Evolutionary conservation across 768 basidiomycete genomes (phyloP).

Genomic region (Tylopilus subfusipes): DNA sequence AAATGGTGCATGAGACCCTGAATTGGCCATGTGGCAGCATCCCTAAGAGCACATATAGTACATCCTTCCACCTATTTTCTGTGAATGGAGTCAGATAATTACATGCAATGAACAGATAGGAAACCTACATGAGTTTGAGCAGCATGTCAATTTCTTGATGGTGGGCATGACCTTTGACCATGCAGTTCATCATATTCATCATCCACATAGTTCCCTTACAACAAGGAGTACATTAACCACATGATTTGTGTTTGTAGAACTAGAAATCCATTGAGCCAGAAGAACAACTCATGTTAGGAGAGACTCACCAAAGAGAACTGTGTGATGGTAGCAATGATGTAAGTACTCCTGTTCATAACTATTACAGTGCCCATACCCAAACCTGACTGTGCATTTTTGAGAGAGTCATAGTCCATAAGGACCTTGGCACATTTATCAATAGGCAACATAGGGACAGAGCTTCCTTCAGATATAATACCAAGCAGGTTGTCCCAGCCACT

Average conservation of each 20-base stretch:
- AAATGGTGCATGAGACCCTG: constrained; percentile 98
- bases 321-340: constrained; percentile 91
- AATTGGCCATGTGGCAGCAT: constrained; percentile 98
- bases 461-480: constrained; percentile 95
- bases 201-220: constrained; percentile 97
- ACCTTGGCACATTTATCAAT: constrained; percentile 81
- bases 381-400: constrained; percentile 95
- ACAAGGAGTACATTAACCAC: constrained; percentile 95
- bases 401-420: constrained; percentile 97
- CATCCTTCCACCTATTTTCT: constrained; percentile 97
- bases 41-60: constrained; percentile 95
- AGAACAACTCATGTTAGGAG: neutral
- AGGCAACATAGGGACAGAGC: constrained; percentile 90
- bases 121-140: constrained; percentile 79
- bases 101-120: neutral
- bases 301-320: constrained; percentile 73
- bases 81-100: constrained; percentile 8
- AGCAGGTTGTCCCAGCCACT: constrained; percentile 98
- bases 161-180: constrained; percentile 89
- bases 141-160: constrained; percentile 98
- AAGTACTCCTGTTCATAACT: constrained; percentile 98
- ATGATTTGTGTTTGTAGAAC: constrained; percentile 99
- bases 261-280: constrained; percentile 29
- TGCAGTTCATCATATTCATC: constrained; percentile 99
- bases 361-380: constrained; percentile 98